phyloP scores from a whole-genome alignment of 2,329 filamentous ascomycete genomes.

The Aspergillus hortae region DNA sequence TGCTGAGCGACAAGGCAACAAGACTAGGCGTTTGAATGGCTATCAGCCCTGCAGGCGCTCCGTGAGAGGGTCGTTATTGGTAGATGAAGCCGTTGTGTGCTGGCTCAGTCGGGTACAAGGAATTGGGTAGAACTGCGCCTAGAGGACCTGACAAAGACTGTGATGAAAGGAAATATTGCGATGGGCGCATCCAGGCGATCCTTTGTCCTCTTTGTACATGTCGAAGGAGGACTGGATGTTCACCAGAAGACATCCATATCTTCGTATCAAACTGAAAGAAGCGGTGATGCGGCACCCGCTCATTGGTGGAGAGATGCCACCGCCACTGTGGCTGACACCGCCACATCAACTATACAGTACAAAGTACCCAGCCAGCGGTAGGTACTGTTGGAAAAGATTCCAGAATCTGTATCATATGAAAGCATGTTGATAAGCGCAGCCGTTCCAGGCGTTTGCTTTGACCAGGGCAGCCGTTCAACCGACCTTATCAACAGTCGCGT shows the following conservation, averaged over 20 bases:
- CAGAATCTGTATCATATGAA: no score
- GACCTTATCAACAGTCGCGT: not conserved
- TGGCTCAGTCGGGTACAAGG: not conserved
- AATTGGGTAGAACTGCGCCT: not conserved
- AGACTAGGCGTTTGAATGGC: constrained; percentile 12
- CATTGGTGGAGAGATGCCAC: constrained; percentile 24
- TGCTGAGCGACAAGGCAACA: constrained; percentile 17
- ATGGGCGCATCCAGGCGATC: not conserved
- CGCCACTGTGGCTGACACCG: constrained; percentile 31
- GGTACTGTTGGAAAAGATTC: no score
- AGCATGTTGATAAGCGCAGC: no score
- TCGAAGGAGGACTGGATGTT: not conserved
- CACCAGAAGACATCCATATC: constrained; percentile 10
- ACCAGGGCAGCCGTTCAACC: not conserved
- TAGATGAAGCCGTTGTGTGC: not conserved
- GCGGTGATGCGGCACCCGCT: constrained; percentile 25
- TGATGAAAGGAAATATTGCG: not conserved
- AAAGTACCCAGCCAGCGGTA: no score
- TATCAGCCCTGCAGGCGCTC: constrained; percentile 13
- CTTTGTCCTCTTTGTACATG: not conserved
- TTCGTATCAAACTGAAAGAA: constrained; percentile 1
- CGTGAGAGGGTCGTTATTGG: constrained; percentile 13
- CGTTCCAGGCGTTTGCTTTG: no score
- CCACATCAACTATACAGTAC: not conserved
- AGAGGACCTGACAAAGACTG: constrained; percentile 1